phyloP scores from a whole-genome alignment of 306 rosid genomes.

The Purshia tridentata region DNA sequence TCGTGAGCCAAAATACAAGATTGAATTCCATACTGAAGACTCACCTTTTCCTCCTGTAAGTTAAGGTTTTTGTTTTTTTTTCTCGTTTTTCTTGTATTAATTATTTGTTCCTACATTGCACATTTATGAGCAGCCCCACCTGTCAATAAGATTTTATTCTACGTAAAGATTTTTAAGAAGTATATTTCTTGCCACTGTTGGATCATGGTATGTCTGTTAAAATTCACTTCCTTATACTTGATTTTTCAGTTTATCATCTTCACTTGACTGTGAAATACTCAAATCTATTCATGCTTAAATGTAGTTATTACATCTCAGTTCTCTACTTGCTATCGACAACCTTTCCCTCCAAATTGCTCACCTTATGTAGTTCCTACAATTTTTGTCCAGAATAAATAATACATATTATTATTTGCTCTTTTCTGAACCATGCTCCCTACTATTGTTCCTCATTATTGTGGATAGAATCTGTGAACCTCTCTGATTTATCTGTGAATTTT shows the following conservation, averaged over 20 bases:
- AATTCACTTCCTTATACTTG: too few relatives aligned
- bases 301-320: neutral
- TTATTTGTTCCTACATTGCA: neutral
- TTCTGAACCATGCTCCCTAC: neutral
- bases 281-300: neutral
- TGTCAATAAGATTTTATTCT: neutral
- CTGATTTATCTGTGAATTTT: neutral
- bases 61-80: neutral
- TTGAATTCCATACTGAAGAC: conserved; percentile 77
- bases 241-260: too few relatives aligned
- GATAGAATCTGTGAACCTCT: neutral
- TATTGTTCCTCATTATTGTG: neutral
- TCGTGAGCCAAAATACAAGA: conserved; percentile 84
- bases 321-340: neutral
- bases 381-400: neutral
- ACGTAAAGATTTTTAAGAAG: neutral
- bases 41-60: conserved; percentile 84
- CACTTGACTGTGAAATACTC: too few relatives aligned
- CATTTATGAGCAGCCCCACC: neutral
- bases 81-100: neutral
- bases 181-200: neutral
- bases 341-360: neutral
- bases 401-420: neutral
- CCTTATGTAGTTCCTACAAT: neutral
- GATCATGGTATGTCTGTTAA: too few relatives aligned